A percentile compares a stretch with the other conserved stretches of the same genome.
These are phyloP conservation scores for Leccinum subgranulosum DNA, from an alignment of 768 basidiomycete species.

Conservation along the genomic window DNA sequence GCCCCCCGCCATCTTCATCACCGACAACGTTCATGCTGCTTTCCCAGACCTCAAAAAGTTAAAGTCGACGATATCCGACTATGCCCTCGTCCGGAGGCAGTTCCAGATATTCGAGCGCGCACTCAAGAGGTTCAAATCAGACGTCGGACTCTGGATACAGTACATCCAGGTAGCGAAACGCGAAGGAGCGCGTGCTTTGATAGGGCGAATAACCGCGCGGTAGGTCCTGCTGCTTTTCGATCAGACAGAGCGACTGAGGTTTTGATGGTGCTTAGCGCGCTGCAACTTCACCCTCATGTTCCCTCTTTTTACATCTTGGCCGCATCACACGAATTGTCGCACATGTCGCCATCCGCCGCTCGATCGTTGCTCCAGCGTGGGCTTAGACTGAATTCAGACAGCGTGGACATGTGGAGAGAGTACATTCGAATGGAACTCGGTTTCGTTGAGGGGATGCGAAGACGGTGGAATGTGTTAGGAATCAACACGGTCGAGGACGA, in stretches of 20 bases:
- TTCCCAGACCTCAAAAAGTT: conserved; percentile 30
- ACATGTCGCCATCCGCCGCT: conserved; percentile 72
- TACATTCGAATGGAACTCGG: conserved; percentile 89
- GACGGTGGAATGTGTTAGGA: conserved; percentile 80
- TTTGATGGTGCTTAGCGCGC: conserved; percentile 48
- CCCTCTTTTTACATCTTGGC: conserved; percentile 80
- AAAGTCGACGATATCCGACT: conserved; percentile 72
- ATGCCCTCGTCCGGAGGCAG: conserved; percentile 79
- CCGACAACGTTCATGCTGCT: background rate
- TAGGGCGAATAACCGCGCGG: conserved; percentile 81
- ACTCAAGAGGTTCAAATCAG: conserved; percentile 82
- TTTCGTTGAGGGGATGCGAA: conserved; percentile 74
- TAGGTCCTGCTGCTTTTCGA: conserved; percentile 31
- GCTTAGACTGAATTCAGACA: conserved; percentile 71
- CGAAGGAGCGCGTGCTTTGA: conserved; percentile 74
- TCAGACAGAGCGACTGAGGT: conserved; percentile 4
- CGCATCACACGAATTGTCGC: conserved; percentile 77
- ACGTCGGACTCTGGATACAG: conserved; percentile 84
- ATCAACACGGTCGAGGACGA: conserved; percentile 35
- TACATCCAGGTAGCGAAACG: conserved; percentile 83
- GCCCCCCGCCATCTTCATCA: background rate
- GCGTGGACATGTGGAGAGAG: conserved; percentile 79
- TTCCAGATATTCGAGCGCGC: conserved; percentile 92
- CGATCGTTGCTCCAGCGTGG: conserved; percentile 84
- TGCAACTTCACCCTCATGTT: conserved; percentile 81